Evolutionary conservation across 345 rosid species (phyloP), one percentile per base, ranked within the genome.

Genomic region (Mangifera indica): DNA sequence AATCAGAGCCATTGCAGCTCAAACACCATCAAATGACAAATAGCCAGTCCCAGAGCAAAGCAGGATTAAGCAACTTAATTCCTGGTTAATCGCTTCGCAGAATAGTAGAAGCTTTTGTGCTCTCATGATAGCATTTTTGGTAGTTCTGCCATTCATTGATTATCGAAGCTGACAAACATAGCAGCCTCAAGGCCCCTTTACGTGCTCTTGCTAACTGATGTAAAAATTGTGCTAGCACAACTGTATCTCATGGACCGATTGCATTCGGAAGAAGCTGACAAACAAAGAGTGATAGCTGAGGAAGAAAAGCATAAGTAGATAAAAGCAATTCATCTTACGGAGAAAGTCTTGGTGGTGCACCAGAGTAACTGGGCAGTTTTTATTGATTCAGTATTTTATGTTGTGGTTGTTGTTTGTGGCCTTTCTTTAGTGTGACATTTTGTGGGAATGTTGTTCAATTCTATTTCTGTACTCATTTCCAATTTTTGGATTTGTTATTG

Each of bases 371-470:
- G 93, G 24, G 97, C 82, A n/a, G 45, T 89, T 63, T 89, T 90
- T 72, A 91, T 85, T 62, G 97, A 88, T 78, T 82, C 86, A 88
- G 97, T 78, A 76, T 92, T 70, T 92, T 90, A n/a, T 74, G 66
- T 83, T 60, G 90, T 84, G 61, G 81, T 89, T 46, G 86, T 89
- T 48, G 74, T 84, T 65, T 86, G 87, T 69, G 81, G 86, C 54
- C 79, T 84, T 49, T 72, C 78, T 80, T 62, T 84, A 9, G 29
- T 72, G 22, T 86, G 76, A 77, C 32, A 79, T 60, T 42, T 58
- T 60, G 15, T 4, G 20, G 58, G 32, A 37, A 49, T 51, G 34
- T 61, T 71, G 21, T 29, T 48, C 40, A 49, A 66, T 7, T 46
- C 57, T 13, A 48, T 46, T 87, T n/a, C 74, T 89, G 21, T 1